Percentiles rank a stretch among this genome's conserved stretches.
Conservation (phyloP, 805 yeast species). For the Ogataea glucozyma region DNA sequence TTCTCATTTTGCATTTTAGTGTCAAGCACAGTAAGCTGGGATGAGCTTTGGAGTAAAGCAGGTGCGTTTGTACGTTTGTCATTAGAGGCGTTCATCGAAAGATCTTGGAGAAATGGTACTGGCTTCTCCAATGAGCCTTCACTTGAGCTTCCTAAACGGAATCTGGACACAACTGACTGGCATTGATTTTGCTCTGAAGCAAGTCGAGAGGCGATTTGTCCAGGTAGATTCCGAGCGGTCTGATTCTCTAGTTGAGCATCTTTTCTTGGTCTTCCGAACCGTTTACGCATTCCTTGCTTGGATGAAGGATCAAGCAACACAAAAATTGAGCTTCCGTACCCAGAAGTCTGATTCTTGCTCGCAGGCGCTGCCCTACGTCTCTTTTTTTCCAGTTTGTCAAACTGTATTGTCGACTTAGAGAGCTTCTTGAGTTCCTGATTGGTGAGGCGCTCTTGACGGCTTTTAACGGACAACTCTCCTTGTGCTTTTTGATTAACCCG, state of each 20-base stretch:
- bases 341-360: background rate
- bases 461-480: background rate
- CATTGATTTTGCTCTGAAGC: slow-evolving; percentile 13
- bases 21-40: no score
- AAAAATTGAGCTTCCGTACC: slow-evolving; percentile 6
- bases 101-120: no score
- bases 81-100: no score
- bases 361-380: background rate
- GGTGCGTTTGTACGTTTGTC: no score
- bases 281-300: slow-evolving; percentile 15
- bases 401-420: slow-evolving; percentile 7
- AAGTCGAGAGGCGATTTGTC: background rate
- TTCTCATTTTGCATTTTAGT: slow-evolving; percentile 9
- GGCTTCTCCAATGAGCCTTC: slow-evolving; percentile 2
- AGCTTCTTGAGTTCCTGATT: slow-evolving; percentile 1
- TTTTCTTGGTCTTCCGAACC: slow-evolving; percentile 9
- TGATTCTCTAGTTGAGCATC: background rate
- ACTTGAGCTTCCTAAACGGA: slow-evolving; percentile 12
- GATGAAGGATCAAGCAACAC: slow-evolving; percentile 23
- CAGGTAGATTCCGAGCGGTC: background rate
- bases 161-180: slow-evolving; percentile 19
- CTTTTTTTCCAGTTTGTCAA: slow-evolving; percentile 1
- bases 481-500: no score
- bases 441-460: slow-evolving; percentile 4
- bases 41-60: no score